These are phyloP conservation scores for Eimeria sp. DNA, from an alignment of 169 alveolate species.

Conservation along the genomic window DNA sequence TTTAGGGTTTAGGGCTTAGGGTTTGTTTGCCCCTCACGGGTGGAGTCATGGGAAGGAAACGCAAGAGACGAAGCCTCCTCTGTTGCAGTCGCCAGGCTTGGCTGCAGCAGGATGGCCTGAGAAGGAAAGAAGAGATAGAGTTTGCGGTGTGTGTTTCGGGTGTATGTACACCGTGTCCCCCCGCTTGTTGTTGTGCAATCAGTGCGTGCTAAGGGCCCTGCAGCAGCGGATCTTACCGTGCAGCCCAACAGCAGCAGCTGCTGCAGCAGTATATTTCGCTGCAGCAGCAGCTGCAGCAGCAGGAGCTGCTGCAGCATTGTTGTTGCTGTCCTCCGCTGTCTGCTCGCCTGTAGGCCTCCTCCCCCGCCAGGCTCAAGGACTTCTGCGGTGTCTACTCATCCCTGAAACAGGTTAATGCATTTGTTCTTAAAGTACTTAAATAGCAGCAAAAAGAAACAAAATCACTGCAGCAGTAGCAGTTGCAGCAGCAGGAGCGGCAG, in stretches of 20 bases:
- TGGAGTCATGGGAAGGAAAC: background rate
- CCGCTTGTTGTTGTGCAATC: too few relatives aligned
- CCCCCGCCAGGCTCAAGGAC: background rate
- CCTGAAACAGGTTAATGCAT: too few relatives aligned
- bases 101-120: background rate
- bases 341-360: background rate
- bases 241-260: background rate
- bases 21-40: background rate
- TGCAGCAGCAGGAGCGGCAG: conserved; percentile 9
- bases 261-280: background rate
- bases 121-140: background rate
- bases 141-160: background rate
- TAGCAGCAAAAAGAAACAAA: background rate
- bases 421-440: background rate
- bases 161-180: background rate
- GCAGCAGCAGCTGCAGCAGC: conserved; percentile 2
- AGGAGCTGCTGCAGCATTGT: background rate
- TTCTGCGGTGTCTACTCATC: background rate
- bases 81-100: background rate
- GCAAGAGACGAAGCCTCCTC: too few relatives aligned
- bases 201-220: too few relatives aligned
- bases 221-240: background rate
- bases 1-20: background rate
- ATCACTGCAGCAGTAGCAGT: conserved; percentile 8
- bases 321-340: background rate